Conservation (phyloP, 75 land plant genomes). For the Ceratopteris richardii region DNA sequence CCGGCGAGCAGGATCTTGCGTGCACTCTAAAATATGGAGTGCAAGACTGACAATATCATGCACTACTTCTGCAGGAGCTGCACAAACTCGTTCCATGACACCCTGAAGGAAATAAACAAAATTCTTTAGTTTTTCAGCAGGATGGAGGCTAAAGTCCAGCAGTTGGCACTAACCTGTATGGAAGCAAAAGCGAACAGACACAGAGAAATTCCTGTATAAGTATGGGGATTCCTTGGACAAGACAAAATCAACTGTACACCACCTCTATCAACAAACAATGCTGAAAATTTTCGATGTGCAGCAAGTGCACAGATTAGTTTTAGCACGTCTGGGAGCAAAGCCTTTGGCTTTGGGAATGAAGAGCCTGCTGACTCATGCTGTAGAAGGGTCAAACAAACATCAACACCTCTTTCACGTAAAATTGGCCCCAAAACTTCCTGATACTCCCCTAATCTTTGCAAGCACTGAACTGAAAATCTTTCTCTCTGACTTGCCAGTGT, state of each 20-base stretch:
- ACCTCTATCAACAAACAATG: conserved; percentile 92
- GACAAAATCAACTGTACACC: conserved; percentile 81
- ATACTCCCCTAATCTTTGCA: conserved; percentile 85
- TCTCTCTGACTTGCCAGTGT: conserved; percentile 59
- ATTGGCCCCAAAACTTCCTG: conserved; percentile 92
- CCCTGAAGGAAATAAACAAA: conserved; percentile 39
- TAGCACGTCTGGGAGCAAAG: conserved; percentile 68
- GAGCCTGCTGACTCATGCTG: conserved; percentile 42
- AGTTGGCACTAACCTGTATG: conserved; percentile 88
- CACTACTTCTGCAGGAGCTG: conserved; percentile 69
- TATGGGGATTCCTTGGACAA: conserved; percentile 62
- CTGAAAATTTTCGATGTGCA: conserved; percentile 92
- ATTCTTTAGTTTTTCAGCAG: too few relatives aligned
- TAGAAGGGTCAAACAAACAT: conserved; percentile 87
- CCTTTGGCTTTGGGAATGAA: conserved; percentile 23
- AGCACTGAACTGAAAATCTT: conserved; percentile 79
- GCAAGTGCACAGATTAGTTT: conserved; percentile 87
- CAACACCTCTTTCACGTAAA: conserved; percentile 93
- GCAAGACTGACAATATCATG: conserved; percentile 73
- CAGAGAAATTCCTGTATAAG: conserved; percentile 78
- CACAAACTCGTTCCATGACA: conserved; percentile 92
- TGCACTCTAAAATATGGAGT: conserved; percentile 75
- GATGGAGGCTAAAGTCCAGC: too few relatives aligned
- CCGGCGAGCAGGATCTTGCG: conserved; percentile 87
- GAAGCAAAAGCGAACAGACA: conserved; percentile 98